Percentiles rank a stretch among this genome's conserved stretches.
phyloP scores from a whole-genome alignment of 345 rosid species.

The Clausena lansium region DNA sequence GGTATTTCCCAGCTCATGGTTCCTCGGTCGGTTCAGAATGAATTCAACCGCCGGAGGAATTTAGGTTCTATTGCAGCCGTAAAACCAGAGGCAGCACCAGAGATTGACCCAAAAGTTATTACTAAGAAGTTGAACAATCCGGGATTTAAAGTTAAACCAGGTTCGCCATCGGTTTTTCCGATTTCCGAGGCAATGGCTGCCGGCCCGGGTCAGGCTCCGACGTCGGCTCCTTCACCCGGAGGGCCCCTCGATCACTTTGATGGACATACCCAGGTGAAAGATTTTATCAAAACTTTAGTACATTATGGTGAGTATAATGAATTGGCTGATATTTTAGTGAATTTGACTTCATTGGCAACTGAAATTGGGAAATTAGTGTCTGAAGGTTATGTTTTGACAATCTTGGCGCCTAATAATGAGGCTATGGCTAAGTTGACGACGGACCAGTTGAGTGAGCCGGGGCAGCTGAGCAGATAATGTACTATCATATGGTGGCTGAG shows the following conservation, averaged over 20 bases:
- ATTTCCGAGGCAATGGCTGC: conserved; percentile 54
- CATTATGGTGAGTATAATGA: conserved; percentile 59
- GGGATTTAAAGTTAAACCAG: conserved; percentile 22
- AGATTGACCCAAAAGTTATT: conserved; percentile 36
- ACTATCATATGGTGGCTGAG: conserved; percentile 53
- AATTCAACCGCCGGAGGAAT: conserved; percentile 44
- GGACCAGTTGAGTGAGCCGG: conserved; percentile 55
- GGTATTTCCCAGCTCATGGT: conserved; percentile 46
- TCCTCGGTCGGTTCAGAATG: conserved; percentile 50
- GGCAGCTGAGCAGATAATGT: conserved; percentile 55
- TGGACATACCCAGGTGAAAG: conserved; percentile 54
- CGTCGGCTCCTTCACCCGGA: no score
- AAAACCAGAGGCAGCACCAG: conserved; percentile 53
- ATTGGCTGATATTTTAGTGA: conserved; percentile 55
- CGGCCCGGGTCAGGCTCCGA: conserved; percentile 45
- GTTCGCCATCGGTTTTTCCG: conserved; percentile 38
- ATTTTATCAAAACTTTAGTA: conserved; percentile 48
- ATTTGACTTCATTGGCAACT: conserved; percentile 37
- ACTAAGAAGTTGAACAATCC: conserved; percentile 42
- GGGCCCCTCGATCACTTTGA: conserved; percentile 51
- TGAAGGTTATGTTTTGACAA: conserved; percentile 55
- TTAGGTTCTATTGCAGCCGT: conserved; percentile 51
- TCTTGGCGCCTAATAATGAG: conserved; percentile 58
- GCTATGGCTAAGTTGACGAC: conserved; percentile 57
- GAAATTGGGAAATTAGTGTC: conserved; percentile 55